Conservation (phyloP, 352 stramenopile genomes). For the Phytophthora rubi region DNA sequence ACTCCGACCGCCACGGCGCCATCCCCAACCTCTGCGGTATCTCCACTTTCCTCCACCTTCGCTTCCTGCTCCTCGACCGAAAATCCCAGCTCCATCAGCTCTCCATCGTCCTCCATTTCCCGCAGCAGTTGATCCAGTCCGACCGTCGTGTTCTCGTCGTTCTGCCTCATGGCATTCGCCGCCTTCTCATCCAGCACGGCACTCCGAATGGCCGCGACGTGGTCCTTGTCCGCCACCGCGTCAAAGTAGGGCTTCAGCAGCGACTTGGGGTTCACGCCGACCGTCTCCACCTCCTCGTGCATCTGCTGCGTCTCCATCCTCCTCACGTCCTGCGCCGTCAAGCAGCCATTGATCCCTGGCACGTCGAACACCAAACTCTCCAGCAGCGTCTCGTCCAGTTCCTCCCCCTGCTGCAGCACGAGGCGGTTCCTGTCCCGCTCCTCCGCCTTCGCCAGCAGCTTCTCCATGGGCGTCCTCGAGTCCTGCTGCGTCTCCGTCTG, state of each 20-base stretch:
- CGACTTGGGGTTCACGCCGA: slow-evolving; percentile 59
- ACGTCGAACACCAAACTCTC: slow-evolving; percentile 57
- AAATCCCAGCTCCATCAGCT: slow-evolving; percentile 69
- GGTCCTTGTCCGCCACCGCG: slow-evolving; percentile 57
- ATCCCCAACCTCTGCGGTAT: neutral
- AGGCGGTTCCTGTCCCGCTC: slow-evolving; percentile 50
- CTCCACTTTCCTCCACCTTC: slow-evolving; percentile 2
- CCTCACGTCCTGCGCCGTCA: slow-evolving; percentile 58
- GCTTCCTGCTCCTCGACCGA: slow-evolving; percentile 40
- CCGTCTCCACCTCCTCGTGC: slow-evolving; percentile 32
- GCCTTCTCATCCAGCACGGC: slow-evolving; percentile 73
- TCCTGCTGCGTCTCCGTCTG: neutral
- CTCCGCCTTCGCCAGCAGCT: slow-evolving; percentile 29
- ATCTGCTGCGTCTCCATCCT: slow-evolving; percentile 26
- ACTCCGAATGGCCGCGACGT: slow-evolving; percentile 58
- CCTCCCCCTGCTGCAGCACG: slow-evolving; percentile 29
- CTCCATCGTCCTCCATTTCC: slow-evolving; percentile 75
- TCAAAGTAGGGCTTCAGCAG: slow-evolving; percentile 78
- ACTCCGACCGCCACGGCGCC: neutral
- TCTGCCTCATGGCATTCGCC: slow-evolving; percentile 57
- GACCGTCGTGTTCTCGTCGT: slow-evolving; percentile 57
- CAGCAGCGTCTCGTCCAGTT: slow-evolving; percentile 42
- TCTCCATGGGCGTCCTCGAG: slow-evolving; percentile 14
- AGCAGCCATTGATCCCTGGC: slow-evolving; percentile 57
- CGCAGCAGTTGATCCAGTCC: slow-evolving; percentile 72